phyloP scores from a whole-genome alignment of 2,329 filamentous ascomycete genomes.

The Xylariaceae sp. region DNA sequence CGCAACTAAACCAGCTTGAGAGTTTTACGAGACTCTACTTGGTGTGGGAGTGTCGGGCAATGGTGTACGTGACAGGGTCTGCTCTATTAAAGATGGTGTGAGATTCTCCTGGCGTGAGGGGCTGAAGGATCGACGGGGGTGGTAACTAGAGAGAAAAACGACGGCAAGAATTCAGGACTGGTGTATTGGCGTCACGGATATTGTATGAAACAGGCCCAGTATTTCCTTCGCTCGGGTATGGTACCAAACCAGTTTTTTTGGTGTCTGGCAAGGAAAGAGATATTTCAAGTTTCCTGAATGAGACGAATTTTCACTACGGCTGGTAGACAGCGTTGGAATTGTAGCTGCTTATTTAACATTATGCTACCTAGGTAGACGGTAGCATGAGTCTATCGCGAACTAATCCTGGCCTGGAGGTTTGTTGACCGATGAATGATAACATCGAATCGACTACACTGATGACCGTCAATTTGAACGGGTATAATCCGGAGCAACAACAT shows the following conservation, averaged over 20 bases:
- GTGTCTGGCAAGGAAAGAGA: constrained; percentile 22
- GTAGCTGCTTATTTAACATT: no score
- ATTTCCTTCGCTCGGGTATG: constrained; percentile 18
- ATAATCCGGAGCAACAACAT: neutral
- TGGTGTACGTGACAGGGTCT: neutral
- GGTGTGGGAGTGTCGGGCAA: neutral
- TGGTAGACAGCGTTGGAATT: neutral
- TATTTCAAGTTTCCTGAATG: constrained; percentile 23
- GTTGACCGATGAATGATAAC: neutral
- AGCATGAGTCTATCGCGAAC: neutral
- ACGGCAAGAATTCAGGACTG: constrained; percentile 28
- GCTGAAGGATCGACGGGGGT: constrained; percentile 6
- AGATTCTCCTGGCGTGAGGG: neutral
- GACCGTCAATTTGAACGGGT: neutral
- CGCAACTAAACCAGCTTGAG: neutral
- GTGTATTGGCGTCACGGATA: constrained; percentile 35
- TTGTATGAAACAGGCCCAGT: constrained; percentile 29
- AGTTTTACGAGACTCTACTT: neutral
- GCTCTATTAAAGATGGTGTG: neutral
- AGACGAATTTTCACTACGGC: constrained; percentile 17
- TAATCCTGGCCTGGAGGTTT: neutral
- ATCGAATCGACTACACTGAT: neutral
- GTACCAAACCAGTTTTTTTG: constrained; percentile 17
- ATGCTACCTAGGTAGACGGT: no score
- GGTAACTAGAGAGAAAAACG: constrained; percentile 13